Evolutionary conservation across 2,329 filamentous ascomycete species (phyloP).

Genomic region (Diaporthe humulicola): DNA sequence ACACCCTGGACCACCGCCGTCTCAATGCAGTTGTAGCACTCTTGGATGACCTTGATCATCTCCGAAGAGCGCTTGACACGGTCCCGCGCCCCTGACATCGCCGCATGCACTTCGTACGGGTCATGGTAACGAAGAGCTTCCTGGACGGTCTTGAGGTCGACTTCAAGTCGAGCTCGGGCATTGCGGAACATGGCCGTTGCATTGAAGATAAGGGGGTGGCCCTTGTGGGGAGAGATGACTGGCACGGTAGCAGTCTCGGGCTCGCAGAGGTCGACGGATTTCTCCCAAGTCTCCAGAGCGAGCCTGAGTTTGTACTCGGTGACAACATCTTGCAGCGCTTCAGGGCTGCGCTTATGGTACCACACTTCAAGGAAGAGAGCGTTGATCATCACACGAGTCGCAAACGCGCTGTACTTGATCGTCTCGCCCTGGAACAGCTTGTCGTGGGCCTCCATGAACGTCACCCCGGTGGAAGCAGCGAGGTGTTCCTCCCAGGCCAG

Average conservation of each 20-base stretch:
- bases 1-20: slow-evolving; percentile 95
- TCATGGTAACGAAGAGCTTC: slow-evolving; percentile 98
- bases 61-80: slow-evolving; percentile 95
- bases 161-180: slow-evolving; percentile 90
- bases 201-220: slow-evolving; percentile 97
- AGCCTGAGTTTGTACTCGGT: slow-evolving; percentile 98
- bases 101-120: slow-evolving; percentile 94
- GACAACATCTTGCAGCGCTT: slow-evolving; percentile 95
- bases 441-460: slow-evolving; percentile 94
- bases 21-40: slow-evolving; percentile 98
- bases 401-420: slow-evolving; percentile 94
- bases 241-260: slow-evolving; percentile 90
- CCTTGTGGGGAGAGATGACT: slow-evolving; percentile 93
- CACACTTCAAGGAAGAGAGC: slow-evolving; percentile 97
- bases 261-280: slow-evolving; percentile 92
- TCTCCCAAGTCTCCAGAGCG: slow-evolving; percentile 98
- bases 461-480: slow-evolving; percentile 78
- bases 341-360: slow-evolving; percentile 99
- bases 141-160: slow-evolving; percentile 95
- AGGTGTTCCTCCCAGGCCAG: slow-evolving; percentile 86
- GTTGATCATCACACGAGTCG: slow-evolving; percentile 98
- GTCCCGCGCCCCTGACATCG: slow-evolving; percentile 94
- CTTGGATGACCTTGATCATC: slow-evolving; percentile 98
- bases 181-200: slow-evolving; percentile 98
- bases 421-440: slow-evolving; percentile 94